Evolutionary conservation across 1,139 yeast genomes (phyloP).

Genomic region (Suhomyces atakaporum): DNA sequence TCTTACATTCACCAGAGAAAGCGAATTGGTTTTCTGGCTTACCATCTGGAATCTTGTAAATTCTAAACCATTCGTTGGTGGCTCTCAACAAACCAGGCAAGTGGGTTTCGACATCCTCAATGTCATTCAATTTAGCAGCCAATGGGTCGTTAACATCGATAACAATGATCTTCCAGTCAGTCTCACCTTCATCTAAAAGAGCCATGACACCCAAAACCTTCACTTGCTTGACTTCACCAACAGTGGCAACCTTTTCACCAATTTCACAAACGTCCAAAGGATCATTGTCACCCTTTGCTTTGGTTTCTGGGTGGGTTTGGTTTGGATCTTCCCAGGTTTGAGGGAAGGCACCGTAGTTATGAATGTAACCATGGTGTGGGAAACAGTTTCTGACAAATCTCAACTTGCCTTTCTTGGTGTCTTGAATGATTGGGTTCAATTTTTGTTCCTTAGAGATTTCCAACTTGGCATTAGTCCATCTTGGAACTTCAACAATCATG

Average conservation of each 20-base stretch:
- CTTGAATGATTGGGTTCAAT: constrained; percentile 91
- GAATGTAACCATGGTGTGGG: constrained; percentile 96
- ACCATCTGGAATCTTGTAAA: constrained; percentile 93
- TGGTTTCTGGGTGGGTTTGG: constrained; percentile 33
- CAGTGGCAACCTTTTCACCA: constrained; percentile 66
- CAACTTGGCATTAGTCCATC: constrained; percentile 94
- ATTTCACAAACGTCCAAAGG: constrained; percentile 97
- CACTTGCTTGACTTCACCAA: constrained; percentile 79
- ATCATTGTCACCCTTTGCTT: constrained; percentile 86
- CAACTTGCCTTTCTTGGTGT: constrained; percentile 85
- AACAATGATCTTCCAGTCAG: constrained; percentile 95
- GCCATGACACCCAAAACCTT: constrained; percentile 94
- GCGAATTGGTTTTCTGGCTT: constrained; percentile 88
- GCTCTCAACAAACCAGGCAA: constrained; percentile 87
- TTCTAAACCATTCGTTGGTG: constrained; percentile 91
- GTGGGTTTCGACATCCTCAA: constrained; percentile 76
- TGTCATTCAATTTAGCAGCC: constrained; percentile 71
- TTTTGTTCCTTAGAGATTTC: constrained; percentile 76
- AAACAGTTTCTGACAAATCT: constrained; percentile 87
- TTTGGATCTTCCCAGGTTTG: constrained; percentile 93
- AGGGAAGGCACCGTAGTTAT: constrained; percentile 97
- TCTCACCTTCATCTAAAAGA: constrained; percentile 92
- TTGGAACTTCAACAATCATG: constrained; percentile 93
- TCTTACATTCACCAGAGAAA: constrained; percentile 76
- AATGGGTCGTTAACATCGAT: constrained; percentile 82